phyloP scores from a whole-genome alignment of 805 yeast genomes.

The Candida dendrica region DNA sequence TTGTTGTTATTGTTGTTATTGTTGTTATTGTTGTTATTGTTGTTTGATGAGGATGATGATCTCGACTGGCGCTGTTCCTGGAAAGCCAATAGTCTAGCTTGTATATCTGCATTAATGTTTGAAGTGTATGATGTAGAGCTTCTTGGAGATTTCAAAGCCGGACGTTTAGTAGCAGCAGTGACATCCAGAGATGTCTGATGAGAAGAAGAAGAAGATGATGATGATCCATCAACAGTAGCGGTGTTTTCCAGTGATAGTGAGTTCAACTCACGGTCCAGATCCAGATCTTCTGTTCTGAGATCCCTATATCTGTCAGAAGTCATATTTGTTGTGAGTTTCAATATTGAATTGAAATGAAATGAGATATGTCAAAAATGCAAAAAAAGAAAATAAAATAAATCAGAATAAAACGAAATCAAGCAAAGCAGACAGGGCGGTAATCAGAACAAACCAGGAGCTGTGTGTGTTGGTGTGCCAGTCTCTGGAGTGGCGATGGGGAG shows the following conservation, averaged over 20 bases:
- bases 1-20: too few relatives aligned
- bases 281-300: background rate
- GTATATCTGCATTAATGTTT: conserved; percentile 64
- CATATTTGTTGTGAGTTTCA: background rate
- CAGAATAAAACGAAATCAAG: too few relatives aligned
- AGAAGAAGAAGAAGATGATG: too few relatives aligned
- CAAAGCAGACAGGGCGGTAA: too few relatives aligned
- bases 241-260: background rate
- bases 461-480: too few relatives aligned
- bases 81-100: conserved; percentile 80
- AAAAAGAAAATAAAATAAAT: too few relatives aligned
- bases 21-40: conserved; percentile 14
- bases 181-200: too few relatives aligned
- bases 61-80: conserved; percentile 66
- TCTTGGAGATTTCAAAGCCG: conserved; percentile 14
- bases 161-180: background rate
- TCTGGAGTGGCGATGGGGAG: too few relatives aligned
- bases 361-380: too few relatives aligned
- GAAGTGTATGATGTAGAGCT: conserved; percentile 23
- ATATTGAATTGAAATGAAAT: too few relatives aligned
- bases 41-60: conserved; percentile 14
- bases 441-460: too few relatives aligned
- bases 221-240: too few relatives aligned
- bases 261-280: background rate
- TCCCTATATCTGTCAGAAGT: background rate